Conservation (phyloP, 768 basidiomycete genomes). For the Kwoniella europaea region DNA sequence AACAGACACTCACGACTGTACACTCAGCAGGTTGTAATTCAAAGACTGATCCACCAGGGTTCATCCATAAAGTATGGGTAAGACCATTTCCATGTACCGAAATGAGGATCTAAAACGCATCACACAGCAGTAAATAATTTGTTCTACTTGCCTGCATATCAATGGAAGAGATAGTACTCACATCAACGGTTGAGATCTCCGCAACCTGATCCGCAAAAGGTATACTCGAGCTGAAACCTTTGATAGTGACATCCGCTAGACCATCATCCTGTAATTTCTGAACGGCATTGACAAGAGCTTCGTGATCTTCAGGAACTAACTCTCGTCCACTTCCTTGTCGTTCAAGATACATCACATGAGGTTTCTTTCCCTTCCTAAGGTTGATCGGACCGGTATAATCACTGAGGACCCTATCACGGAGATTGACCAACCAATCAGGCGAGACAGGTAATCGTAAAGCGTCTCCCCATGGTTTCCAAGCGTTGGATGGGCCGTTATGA, state of each 20-base stretch:
- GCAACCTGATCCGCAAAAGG: conserved; percentile 39
- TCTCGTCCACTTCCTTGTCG: conserved; percentile 34
- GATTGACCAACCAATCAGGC: conserved; percentile 34
- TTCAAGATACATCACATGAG: conserved; percentile 42
- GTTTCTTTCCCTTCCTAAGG: conserved; percentile 19
- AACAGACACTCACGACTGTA: conserved; percentile 25
- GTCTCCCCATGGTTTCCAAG: conserved; percentile 43
- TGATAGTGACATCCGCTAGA: conserved; percentile 38
- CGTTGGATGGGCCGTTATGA: conserved; percentile 34
- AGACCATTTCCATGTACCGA: conserved; percentile 45
- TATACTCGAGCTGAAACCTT: conserved; percentile 26
- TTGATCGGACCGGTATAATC: conserved; percentile 35
- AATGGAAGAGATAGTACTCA: conserved; percentile 14
- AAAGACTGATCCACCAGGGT: conserved; percentile 32
- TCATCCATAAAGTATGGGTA: conserved; percentile 43
- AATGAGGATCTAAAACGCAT: conserved; percentile 30
- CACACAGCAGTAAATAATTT: too few species aligned
- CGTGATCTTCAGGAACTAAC: conserved; percentile 33
- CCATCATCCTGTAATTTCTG: conserved; percentile 32
- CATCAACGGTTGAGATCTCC: conserved; percentile 35
- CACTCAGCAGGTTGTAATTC: conserved; percentile 34
- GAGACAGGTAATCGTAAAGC: conserved; percentile 38
- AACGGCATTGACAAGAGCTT: conserved; percentile 25
- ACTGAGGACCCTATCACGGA: conserved; percentile 33
- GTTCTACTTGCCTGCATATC: too few species aligned